Evolutionary conservation across 2,329 filamentous ascomycete species (phyloP), one percentile per base, ranked within the genome.

Genomic region (Alternaria panax): DNA sequence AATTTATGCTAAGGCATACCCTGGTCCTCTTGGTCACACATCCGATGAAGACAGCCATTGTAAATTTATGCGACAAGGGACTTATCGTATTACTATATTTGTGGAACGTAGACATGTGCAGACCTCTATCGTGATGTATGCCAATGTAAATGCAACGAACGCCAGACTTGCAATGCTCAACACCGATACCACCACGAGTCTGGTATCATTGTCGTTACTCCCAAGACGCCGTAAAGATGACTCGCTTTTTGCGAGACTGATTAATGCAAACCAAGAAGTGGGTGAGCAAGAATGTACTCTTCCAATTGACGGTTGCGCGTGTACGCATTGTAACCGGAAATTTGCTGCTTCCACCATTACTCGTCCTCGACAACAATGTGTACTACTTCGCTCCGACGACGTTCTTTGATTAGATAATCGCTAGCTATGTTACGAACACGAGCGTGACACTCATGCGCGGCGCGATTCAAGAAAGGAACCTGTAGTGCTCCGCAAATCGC

Each of bases 401-500:
- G 58, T 25, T 65, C 63, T 34, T 63, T 69, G n/a, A 57, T 62
- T 36, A 68, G 47, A 54, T 64, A 68, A 53, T 65, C 70, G 20
- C 66, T 59, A 36, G 67, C 62, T 25, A 67, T 68, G 27, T 63
- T 64, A 22, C 66, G 69, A 12, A 77, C 69, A 36, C 67, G 67
- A 14, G 72, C 65, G 28, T 74, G 67, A 51, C 67, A 71, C 22
- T 71, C 68, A 8, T 63, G 77, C 52, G 80, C 83, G 62, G 83
- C 82, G 34, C 81, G 80, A 22, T 81, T 80, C 60, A 88, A 82
- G 58, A 84, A 85, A 60, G 84, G 85, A 4, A 87, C 75, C 68
- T 89, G 87, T 9, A 84, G 65, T 6, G 82, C 83, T 28, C 87
- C 87, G 30, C 85, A 54, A 6, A 87, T 67, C 0, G 87, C 87